phyloP scores from a whole-genome alignment of 1,284 basidiomycete species.

The Clitocybe nebularis region DNA sequence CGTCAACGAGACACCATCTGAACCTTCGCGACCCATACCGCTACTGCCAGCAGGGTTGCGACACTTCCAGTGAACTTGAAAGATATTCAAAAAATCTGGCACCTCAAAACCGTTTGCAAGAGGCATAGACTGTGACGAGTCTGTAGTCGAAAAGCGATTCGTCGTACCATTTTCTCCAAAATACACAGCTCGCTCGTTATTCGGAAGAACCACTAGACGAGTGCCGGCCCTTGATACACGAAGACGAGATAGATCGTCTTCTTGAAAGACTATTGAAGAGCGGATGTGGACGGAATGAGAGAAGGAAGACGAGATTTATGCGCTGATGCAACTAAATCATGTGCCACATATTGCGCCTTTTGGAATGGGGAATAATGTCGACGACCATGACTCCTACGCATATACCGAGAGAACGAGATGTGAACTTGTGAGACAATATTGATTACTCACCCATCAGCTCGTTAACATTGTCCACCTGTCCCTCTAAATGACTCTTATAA shows the following conservation, averaged over 20 bases:
- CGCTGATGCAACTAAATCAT: constrained; percentile 11
- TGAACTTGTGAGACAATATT: too few species aligned
- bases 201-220: constrained; percentile 14
- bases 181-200: constrained; percentile 1
- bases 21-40: too few species aligned
- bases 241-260: constrained; percentile 12
- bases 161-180: constrained; percentile 3
- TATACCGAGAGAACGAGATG: background rate
- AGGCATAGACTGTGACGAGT: constrained; percentile 7
- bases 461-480: too few species aligned
- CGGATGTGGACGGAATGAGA: constrained; percentile 11
- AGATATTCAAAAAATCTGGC: background rate
- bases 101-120: background rate
- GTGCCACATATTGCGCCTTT: constrained; percentile 17
- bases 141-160: constrained; percentile 2
- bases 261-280: constrained; percentile 24
- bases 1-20: too few species aligned
- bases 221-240: constrained; percentile 11
- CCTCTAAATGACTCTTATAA: too few species aligned
- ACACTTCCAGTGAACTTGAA: constrained; percentile 13
- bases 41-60: constrained; percentile 18
- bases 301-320: constrained; percentile 20
- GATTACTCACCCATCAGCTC: too few species aligned
- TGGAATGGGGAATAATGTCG: constrained; percentile 8
- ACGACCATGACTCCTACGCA: constrained; percentile 1